Percentiles rank a stretch among this genome's conserved stretches.
These are phyloP conservation scores for Paspalum notatum DNA, from an alignment of 176 grass and related monocot genomes.

Conservation along the genomic window DNA sequence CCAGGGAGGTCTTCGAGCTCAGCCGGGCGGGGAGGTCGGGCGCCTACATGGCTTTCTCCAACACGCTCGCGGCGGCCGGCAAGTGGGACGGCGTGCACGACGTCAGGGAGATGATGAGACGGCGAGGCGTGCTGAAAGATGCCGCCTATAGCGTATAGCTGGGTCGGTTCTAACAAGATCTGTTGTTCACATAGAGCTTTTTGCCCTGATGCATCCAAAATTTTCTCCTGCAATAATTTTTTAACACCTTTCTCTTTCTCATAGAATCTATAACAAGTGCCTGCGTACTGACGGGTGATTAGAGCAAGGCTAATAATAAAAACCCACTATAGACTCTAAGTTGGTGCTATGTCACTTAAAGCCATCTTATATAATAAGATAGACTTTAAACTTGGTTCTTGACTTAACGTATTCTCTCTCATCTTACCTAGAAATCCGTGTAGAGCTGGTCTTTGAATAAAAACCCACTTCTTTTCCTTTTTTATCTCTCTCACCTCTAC, in stretches of 20 bases:
- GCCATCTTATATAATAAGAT: too few species aligned
- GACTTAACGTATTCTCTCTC: too few species aligned
- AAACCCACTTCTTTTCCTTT: too few species aligned
- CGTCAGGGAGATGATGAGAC: slow-evolving; percentile 76
- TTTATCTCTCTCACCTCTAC: too few species aligned
- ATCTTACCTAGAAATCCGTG: too few species aligned
- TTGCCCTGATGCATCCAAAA: background rate
- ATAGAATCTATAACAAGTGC: background rate
- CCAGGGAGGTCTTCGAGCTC: slow-evolving; percentile 69
- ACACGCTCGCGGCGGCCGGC: slow-evolving; percentile 69
- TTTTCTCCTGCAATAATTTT: background rate
- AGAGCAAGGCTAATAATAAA: too few species aligned
- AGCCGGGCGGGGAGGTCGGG: slow-evolving; percentile 60
- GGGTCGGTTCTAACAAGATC: slow-evolving; percentile 42
- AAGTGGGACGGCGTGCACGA: slow-evolving; percentile 71
- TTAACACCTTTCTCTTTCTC: background rate
- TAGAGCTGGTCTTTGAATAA: too few species aligned
- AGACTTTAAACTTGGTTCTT: too few species aligned
- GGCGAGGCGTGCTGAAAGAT: slow-evolving; percentile 63
- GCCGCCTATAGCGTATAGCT: slow-evolving; percentile 64
- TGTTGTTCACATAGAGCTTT: background rate
- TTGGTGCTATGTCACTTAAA: too few species aligned
- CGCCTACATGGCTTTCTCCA: slow-evolving; percentile 86
- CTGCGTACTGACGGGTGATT: background rate
- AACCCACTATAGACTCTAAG: too few species aligned